Conservation (phyloP, 495 filamentous ascomycete species). For the Penicillium macrosclerotiorum region DNA sequence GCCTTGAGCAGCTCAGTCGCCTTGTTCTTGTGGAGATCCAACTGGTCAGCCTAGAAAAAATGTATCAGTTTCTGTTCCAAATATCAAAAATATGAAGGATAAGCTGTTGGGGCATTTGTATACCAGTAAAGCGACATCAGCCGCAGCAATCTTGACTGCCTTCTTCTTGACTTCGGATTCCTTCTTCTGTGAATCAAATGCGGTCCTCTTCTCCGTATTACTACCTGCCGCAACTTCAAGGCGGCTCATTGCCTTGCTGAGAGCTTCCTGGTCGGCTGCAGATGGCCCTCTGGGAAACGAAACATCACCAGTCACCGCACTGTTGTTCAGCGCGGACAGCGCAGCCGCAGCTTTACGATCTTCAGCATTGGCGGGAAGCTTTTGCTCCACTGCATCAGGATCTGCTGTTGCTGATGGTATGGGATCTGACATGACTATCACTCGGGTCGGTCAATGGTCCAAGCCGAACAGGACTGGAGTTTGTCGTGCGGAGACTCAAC, state of each 20-base stretch:
- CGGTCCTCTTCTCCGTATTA: conserved; percentile 13
- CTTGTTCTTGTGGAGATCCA: conserved; percentile 75
- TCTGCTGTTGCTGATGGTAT: conserved; percentile 72
- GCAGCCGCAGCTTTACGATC: conserved; percentile 91
- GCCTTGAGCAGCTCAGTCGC: conserved; percentile 79
- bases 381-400: conserved; percentile 54
- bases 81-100: not conserved
- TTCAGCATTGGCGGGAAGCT: conserved; percentile 68
- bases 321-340: conserved; percentile 70
- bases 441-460: not conserved
- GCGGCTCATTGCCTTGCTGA: conserved; percentile 78
- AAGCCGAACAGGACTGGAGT: not conserved
- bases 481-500: not conserved
- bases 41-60: conserved; percentile 63
- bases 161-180: conserved; percentile 47
- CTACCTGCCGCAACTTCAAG: conserved; percentile 51
- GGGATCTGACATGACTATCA: conserved; percentile 51
- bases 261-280: conserved; percentile 70
- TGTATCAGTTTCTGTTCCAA: not conserved
- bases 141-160: conserved; percentile 62
- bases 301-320: conserved; percentile 50
- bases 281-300: conserved; percentile 44
- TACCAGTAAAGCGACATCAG: conserved; percentile 67
- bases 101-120: conserved; percentile 17
- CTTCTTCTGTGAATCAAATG: conserved; percentile 37